A percentile compares a stretch with the other conserved stretches of the same genome.
Conservation (phyloP, 805 yeast species). For the Saturnispora ahearnii region DNA sequence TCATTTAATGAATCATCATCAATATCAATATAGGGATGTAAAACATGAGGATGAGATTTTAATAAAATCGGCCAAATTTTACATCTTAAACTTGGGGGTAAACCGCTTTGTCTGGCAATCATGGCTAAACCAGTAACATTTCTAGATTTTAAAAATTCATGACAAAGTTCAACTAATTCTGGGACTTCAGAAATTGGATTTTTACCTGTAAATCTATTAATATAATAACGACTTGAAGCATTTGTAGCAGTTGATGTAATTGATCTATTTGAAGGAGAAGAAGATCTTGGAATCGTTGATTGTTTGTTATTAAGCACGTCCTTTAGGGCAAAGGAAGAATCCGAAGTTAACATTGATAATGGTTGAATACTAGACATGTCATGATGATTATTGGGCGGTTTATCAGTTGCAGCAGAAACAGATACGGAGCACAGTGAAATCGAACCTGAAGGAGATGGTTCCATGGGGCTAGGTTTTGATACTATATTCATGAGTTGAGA, state of each 20-base stretch:
- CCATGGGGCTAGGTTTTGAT: neutral
- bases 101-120: slow-evolving; percentile 73
- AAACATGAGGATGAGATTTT: slow-evolving; percentile 77
- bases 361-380: neutral
- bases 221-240: slow-evolving; percentile 15
- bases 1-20: slow-evolving; percentile 32
- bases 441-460: neutral
- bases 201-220: slow-evolving; percentile 26
- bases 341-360: neutral
- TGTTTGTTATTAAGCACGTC: slow-evolving; percentile 1
- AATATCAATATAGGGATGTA: slow-evolving; percentile 62
- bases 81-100: slow-evolving; percentile 74
- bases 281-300: slow-evolving; percentile 1
- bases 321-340: neutral
- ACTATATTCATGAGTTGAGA: neutral
- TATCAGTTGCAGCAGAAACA: neutral
- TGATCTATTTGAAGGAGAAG: slow-evolving; percentile 5
- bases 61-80: slow-evolving; percentile 79
- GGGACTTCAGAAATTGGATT: slow-evolving; percentile 39
- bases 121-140: slow-evolving; percentile 72
- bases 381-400: neutral
- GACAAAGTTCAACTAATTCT: slow-evolving; percentile 45
- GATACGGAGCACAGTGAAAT: neutral
- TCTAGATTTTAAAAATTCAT: slow-evolving; percentile 43
- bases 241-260: slow-evolving; percentile 8